Conservation (phyloP, 2,329 filamentous ascomycete species). For the Stenocarpella maydis region DNA sequence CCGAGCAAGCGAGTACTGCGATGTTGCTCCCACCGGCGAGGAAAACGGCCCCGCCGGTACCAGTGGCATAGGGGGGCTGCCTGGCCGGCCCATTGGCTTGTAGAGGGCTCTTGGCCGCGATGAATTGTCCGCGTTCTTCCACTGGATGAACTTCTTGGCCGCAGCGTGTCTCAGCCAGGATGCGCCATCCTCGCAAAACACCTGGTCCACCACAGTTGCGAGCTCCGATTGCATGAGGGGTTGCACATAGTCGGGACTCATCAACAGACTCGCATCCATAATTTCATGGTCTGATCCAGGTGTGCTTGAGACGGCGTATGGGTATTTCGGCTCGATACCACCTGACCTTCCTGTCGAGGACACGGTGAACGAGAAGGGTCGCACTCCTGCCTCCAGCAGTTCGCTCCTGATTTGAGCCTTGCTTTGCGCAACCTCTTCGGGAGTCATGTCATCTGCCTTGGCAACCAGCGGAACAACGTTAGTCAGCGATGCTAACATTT, state of each 20-base stretch:
- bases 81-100: slow-evolving; percentile 43
- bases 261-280: slow-evolving; percentile 92
- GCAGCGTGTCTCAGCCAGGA: slow-evolving; percentile 84
- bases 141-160: slow-evolving; percentile 81
- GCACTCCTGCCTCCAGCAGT: slow-evolving; percentile 65
- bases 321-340: slow-evolving; percentile 48
- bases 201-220: slow-evolving; percentile 68
- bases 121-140: slow-evolving; percentile 57
- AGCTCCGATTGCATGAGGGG: slow-evolving; percentile 83
- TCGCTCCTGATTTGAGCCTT: slow-evolving; percentile 68
- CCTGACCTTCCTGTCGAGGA: slow-evolving; percentile 38
- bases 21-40: slow-evolving; percentile 43
- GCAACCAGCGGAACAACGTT: slow-evolving; percentile 88
- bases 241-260: slow-evolving; percentile 89
- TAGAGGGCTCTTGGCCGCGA: slow-evolving; percentile 47
- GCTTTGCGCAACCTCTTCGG: slow-evolving; percentile 62
- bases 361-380: slow-evolving; percentile 72
- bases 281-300: slow-evolving; percentile 76
- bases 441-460: slow-evolving; percentile 74
- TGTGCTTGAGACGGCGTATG: slow-evolving; percentile 82
- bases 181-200: slow-evolving; percentile 82
- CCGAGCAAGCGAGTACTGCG: slow-evolving; percentile 66
- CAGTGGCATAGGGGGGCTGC: slow-evolving; percentile 27
- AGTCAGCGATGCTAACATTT: slow-evolving; percentile 73
- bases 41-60: slow-evolving; percentile 35